Percentiles rank a stretch among this genome's conserved stretches.
Conservation (phyloP, 192 early-diverging fungal species). For the Fimicolochytrium jonesii region DNA sequence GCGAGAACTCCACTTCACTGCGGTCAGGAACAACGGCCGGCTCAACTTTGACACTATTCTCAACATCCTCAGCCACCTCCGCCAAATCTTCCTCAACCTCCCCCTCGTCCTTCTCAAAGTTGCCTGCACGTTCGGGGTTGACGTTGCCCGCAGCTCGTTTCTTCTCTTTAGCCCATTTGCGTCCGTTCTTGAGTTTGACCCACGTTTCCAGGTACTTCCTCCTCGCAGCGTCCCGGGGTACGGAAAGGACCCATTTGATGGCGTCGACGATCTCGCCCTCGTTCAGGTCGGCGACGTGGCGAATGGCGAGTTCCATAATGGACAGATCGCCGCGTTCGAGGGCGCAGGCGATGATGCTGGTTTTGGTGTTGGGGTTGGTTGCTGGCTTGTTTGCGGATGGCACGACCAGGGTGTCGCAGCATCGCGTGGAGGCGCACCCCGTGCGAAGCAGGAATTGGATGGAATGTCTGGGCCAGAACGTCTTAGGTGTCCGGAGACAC, state of each 20-base stretch:
- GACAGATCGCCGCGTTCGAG: conserved; percentile 2
- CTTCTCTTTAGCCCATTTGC: too few species aligned
- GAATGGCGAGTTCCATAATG: background rate
- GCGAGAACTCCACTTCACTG: too few species aligned
- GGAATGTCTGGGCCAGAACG: conserved; percentile 6
- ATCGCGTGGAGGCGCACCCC: background rate
- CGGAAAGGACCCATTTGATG: conserved; percentile 4
- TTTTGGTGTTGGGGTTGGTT: background rate
- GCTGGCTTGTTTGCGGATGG: background rate
- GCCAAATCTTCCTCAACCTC: too few species aligned
- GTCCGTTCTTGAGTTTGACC: too few species aligned
- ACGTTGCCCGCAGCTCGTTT: too few species aligned
- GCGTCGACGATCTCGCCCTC: conserved; percentile 9
- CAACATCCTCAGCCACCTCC: too few species aligned
- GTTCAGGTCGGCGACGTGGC: background rate
- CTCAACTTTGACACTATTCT: too few species aligned
- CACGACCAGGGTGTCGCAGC: background rate
- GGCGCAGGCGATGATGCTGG: background rate
- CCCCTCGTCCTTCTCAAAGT: too few species aligned
- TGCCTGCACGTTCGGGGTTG: too few species aligned
- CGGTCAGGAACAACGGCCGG: too few species aligned
- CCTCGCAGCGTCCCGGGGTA: too few species aligned
- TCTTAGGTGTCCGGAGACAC: background rate
- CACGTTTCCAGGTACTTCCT: too few species aligned
- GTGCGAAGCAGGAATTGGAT: conserved; percentile 11